These are phyloP conservation scores for Physaria fendleri DNA, from an alignment of 345 rosid genomes.

Conservation along the genomic window DNA sequence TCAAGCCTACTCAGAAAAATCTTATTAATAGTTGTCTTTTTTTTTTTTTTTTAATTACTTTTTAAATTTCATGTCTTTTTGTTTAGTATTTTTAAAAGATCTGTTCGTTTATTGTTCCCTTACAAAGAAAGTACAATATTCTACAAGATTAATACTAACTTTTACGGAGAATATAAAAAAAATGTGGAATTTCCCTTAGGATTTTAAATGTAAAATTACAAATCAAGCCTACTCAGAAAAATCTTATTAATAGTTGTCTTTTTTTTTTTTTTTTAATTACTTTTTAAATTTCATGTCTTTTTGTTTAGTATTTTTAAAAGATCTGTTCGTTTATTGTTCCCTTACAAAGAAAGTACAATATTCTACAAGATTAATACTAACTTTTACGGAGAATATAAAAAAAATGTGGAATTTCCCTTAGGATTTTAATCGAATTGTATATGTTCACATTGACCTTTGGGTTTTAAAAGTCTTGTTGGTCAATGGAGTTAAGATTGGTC, in stretches of 20 bases:
- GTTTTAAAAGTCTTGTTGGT: constrained; percentile 1
- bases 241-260: too few species aligned
- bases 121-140: not conserved
- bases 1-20: too few species aligned
- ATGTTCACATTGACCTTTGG: not conserved
- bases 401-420: not conserved
- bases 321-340: not conserved
- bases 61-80: not conserved
- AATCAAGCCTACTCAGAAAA: too few species aligned
- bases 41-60: not conserved
- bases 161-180: not conserved
- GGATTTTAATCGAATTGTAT: not conserved
- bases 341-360: not conserved
- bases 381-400: not conserved
- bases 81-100: not conserved
- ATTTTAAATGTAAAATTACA: too few species aligned
- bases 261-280: not conserved
- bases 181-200: not conserved
- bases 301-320: not conserved
- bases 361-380: not conserved
- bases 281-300: not conserved
- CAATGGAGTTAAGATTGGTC: constrained; percentile 19
- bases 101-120: not conserved
- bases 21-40: too few species aligned
- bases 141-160: not conserved